Evolutionary conservation across 805 yeast genomes (phyloP).

Genomic region (Teunomyces gatunensis): DNA sequence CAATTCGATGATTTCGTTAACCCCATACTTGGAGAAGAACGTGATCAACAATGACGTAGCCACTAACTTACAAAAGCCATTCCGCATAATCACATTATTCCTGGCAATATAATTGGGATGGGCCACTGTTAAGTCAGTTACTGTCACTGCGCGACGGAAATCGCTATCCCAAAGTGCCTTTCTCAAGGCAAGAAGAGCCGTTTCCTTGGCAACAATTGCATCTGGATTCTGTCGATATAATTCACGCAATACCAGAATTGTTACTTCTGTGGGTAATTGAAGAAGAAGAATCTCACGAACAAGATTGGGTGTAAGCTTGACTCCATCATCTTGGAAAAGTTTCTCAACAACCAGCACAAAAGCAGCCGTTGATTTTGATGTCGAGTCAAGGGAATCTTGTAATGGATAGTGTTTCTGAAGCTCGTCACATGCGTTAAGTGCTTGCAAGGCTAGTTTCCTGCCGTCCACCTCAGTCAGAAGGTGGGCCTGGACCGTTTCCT

Average conservation of each 20-base stretch:
- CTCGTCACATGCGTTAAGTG: slow-evolving; percentile 2
- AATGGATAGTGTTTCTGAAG: slow-evolving; percentile 12
- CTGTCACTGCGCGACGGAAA: slow-evolving; percentile 51
- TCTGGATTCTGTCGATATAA: slow-evolving; percentile 18
- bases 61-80: slow-evolving; percentile 29
- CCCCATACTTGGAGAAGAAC: slow-evolving; percentile 40
- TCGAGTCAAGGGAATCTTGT: slow-evolving; percentile 17
- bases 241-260: slow-evolving; percentile 18
- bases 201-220: slow-evolving; percentile 28
- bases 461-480: neutral
- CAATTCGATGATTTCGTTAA: slow-evolving; percentile 34
- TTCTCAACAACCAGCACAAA: slow-evolving; percentile 13
- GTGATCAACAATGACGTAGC: slow-evolving; percentile 33
- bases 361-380: slow-evolving; percentile 7
- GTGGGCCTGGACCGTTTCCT: slow-evolving; percentile 2
- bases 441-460: slow-evolving; percentile 2
- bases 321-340: slow-evolving; percentile 19
- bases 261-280: slow-evolving; percentile 30
- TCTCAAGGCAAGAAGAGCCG: slow-evolving; percentile 64
- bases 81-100: slow-evolving; percentile 27
- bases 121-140: slow-evolving; percentile 63
- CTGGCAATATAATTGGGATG: slow-evolving; percentile 46
- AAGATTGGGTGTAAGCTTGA: slow-evolving; percentile 21
- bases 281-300: slow-evolving; percentile 29
- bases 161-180: slow-evolving; percentile 57